Base-by-base conservation (phyloP, 495 filamentous ascomycete species). In the Pyrenula massariospora region DNA sequence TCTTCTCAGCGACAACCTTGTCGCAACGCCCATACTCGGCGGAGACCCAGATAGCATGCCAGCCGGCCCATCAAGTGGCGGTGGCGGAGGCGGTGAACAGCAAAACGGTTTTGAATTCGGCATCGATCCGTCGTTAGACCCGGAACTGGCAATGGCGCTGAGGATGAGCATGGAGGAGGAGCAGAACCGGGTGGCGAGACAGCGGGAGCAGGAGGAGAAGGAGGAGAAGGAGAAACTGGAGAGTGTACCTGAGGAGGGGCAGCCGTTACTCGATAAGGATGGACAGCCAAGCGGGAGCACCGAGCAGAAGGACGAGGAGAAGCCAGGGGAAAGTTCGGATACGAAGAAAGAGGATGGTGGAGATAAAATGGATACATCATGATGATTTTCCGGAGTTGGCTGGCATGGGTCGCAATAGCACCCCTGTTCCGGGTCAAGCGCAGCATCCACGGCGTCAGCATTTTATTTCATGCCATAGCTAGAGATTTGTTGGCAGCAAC, bases 101-200 rank as follows among this genome's bases (percentile, higher is more conserved):
- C 31, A 42, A 42, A 42, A 15, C 15, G 15, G 31, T 15, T 75
- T 75, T 59, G 70, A 69, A 47, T 72, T 77, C 53, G 73, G 50
- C 70, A 74, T 60, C 67, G 71, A 3, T 73, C 90, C 79, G 58
- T 86, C 80, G 67, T 76, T 83, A 56, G 93, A 98, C 68, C 93
- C 93, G 24, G 93, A 97, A 67, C 68, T 98, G 67, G 93, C 93
- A 1, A 79, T 98, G 56, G 93, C 94, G n/a, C 75, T 98, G 66
- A 82, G 93, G 58, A 92, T 99, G 88, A 95, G 89, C 66, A 87
- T 94, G 80, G 94, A 99, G 68, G 94, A 97, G 65, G 93, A 95
- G 77, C 94, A 93, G 78, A 89, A 88, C 58, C 75, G 93, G 64
- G 83, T 93, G 70, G 92, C 95, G 64, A 87, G 86, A 73, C 80